Percentiles rank a stretch among this genome's conserved stretches.
These are phyloP conservation scores for Beauveria medogensis DNA, from an alignment of 2,329 filamentous ascomycete species.

Conservation along the genomic window DNA sequence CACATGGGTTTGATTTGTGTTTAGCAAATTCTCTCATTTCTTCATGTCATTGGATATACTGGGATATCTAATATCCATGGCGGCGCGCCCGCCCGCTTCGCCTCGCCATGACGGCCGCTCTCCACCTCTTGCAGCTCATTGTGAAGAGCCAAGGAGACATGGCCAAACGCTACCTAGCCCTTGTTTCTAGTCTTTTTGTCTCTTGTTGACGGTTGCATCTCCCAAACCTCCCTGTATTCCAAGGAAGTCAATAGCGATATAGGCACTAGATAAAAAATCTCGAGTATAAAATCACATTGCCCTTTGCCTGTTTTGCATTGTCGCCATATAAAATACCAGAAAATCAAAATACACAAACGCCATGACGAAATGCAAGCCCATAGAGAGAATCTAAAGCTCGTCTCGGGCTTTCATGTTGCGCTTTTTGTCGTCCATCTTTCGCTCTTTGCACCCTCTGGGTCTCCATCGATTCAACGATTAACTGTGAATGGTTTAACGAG, in stretches of 20 bases:
- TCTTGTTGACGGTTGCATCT: not conserved
- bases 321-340: constrained; percentile 8
- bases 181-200: not conserved
- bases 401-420: not conserved
- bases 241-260: not conserved
- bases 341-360: constrained; percentile 6
- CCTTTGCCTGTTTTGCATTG: constrained; percentile 1
- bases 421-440: not conserved
- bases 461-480: not conserved
- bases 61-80: not conserved
- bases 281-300: constrained; percentile 6
- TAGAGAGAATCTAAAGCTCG: not conserved
- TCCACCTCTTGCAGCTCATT: not conserved
- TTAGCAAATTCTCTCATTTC: not conserved
- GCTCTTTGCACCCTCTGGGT: not conserved
- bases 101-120: not conserved
- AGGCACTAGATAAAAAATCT: constrained; percentile 7
- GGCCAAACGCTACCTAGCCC: not conserved
- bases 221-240: not conserved
- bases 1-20: not conserved
- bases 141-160: not conserved
- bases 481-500: not conserved
- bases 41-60: constrained; percentile 2
- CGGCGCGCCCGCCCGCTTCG: not conserved
- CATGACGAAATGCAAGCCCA: constrained; percentile 12